A percentile compares a stretch with the other conserved stretches of the same genome.
These are phyloP conservation scores for Oleoguttula mirabilis DNA, from an alignment of 495 filamentous ascomycete species.

Conservation along the genomic window DNA sequence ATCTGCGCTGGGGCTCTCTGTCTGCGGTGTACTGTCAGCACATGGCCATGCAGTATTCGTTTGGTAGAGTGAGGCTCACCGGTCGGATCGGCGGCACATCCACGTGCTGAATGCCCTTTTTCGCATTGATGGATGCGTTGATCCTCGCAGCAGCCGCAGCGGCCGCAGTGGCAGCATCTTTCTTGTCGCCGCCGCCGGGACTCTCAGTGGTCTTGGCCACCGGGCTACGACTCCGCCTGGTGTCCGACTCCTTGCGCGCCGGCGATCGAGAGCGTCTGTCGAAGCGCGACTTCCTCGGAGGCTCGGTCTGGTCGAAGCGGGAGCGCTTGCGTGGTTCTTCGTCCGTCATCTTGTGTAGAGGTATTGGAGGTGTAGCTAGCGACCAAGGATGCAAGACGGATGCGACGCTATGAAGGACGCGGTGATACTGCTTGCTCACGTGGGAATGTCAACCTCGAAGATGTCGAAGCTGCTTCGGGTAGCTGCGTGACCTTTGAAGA, in stretches of 20 bases:
- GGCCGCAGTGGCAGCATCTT: constrained; percentile 55
- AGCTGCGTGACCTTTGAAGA: too few relatives aligned
- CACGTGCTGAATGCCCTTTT: constrained; percentile 86
- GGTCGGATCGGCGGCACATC: constrained; percentile 81
- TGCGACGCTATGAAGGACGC: too few relatives aligned
- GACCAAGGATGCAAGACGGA: too few relatives aligned
- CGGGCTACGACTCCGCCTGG: constrained; percentile 70
- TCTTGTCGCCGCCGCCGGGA: constrained; percentile 35
- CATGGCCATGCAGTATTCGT: neutral
- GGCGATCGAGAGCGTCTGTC: constrained; percentile 82
- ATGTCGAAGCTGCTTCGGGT: too few relatives aligned
- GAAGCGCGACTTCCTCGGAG: constrained; percentile 60
- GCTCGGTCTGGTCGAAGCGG: constrained; percentile 81
- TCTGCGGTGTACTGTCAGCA: constrained; percentile 31
- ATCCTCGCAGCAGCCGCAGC: constrained; percentile 86
- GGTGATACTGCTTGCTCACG: too few relatives aligned
- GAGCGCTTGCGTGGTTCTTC: constrained; percentile 79
- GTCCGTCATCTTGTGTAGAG: too few relatives aligned
- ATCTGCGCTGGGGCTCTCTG: constrained; percentile 28
- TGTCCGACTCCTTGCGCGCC: constrained; percentile 42
- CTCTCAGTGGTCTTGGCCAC: constrained; percentile 46
- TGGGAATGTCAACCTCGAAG: too few relatives aligned
- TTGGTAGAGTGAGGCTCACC: constrained; percentile 29
- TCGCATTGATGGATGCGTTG: constrained; percentile 82
- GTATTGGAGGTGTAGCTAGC: too few relatives aligned